A percentile compares a stretch with the other conserved stretches of the same genome.
These are phyloP conservation scores for Colletotrichum scovillei DNA, from an alignment of 2,329 filamentous ascomycete species.

Conservation along the genomic window DNA sequence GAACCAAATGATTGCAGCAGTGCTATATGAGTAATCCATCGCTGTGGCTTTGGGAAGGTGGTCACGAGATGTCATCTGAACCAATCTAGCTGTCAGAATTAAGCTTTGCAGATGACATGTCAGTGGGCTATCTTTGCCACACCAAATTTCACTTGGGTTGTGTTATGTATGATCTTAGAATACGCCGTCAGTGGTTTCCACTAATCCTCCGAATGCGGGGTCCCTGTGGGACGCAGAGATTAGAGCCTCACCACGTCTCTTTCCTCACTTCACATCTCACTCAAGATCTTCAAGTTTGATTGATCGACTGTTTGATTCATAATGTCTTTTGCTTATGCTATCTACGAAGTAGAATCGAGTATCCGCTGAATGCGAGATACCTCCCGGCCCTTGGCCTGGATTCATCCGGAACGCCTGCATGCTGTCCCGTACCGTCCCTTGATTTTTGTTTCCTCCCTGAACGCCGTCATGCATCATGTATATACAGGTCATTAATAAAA, in stretches of 20 bases:
- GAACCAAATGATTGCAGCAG: not conserved
- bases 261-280: not conserved
- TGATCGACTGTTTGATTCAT: not conserved
- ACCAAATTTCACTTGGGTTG: not conserved
- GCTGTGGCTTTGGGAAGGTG: not conserved
- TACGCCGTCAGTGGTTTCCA: not conserved
- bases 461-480: constrained; percentile 34
- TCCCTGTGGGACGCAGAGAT: not conserved
- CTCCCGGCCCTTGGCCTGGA: constrained; percentile 15
- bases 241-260: not conserved
- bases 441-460: constrained; percentile 16
- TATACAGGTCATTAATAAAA: constrained; percentile 31
- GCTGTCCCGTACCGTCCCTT: constrained; percentile 28
- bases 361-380: constrained; percentile 9
- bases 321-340: constrained; percentile 11
- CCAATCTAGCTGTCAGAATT: not conserved
- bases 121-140: not conserved
- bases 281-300: not conserved
- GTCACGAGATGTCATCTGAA: constrained; percentile 1
- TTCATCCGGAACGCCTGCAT: constrained; percentile 29
- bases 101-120: not conserved
- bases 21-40: not conserved
- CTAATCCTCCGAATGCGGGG: constrained; percentile 6
- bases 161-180: constrained; percentile 2
- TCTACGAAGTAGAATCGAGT: not conserved